Percentiles rank a stretch among this genome's conserved stretches.
phyloP scores from a whole-genome alignment of 2,329 filamentous ascomycete species.

The Aureobasidium mangrovei region DNA sequence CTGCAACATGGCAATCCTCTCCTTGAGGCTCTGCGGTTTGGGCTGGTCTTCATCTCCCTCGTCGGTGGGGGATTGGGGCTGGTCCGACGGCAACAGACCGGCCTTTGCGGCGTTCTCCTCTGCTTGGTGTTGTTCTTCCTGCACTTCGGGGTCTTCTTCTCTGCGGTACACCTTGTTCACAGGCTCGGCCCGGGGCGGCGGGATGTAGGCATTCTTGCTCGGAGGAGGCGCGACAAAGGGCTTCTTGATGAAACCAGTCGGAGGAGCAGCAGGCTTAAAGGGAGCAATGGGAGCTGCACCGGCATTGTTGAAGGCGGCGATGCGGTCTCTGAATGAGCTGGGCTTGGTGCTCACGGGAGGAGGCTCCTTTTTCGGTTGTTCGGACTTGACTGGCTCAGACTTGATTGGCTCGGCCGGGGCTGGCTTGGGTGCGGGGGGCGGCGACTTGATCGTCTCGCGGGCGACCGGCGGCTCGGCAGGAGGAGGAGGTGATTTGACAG shows the following conservation, averaged over 20 bases:
- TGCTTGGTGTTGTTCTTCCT: constrained; percentile 56
- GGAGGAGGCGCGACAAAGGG: constrained; percentile 93
- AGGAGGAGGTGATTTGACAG: background rate
- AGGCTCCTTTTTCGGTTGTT: constrained; percentile 49
- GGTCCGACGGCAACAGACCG: constrained; percentile 41
- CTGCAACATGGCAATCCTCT: constrained; percentile 87
- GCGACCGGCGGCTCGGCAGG: constrained; percentile 2
- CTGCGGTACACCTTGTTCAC: constrained; percentile 70
- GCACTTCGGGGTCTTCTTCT: constrained; percentile 68
- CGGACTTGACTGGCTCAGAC: constrained; percentile 26
- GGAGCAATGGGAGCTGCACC: constrained; percentile 79
- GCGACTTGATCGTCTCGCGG: constrained; percentile 20
- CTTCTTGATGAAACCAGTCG: constrained; percentile 79
- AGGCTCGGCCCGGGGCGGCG: constrained; percentile 59
- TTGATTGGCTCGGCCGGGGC: constrained; percentile 27
- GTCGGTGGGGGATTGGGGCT: constrained; percentile 20
- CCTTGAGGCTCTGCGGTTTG: constrained; percentile 88
- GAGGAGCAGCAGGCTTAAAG: constrained; percentile 66
- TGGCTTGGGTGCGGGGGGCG: constrained; percentile 17
- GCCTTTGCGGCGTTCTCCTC: constrained; percentile 59
- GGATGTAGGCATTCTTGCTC: constrained; percentile 82
- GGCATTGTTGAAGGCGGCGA: constrained; percentile 92
- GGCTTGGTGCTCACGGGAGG: constrained; percentile 62
- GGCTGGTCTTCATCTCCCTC: constrained; percentile 64
- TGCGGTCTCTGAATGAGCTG: constrained; percentile 88